Base-by-base conservation (phyloP, 148 eudicot species). In the Silene conica region DNA sequence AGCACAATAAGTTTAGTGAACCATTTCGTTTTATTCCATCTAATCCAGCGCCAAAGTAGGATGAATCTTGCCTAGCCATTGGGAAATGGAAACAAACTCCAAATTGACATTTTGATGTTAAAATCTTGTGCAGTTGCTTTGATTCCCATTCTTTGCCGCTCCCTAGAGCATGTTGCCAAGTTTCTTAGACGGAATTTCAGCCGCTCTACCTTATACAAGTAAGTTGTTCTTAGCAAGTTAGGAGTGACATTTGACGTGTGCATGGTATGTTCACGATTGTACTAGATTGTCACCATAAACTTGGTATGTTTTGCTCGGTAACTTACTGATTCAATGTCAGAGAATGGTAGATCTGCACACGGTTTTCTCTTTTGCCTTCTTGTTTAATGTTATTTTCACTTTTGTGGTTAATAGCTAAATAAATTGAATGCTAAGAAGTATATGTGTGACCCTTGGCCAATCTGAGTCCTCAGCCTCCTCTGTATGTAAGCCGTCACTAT, bases 101-200 rank as follows among this genome's bases (percentile, higher is more conserved):
- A 12, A 50, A 57, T 55, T 75, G 59, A 73, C 23, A 25, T 21
- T 22, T 13, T 69, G 56, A 56, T 60, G 41, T 69, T 71, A 50
- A 79, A 58, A 70, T 50, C 61, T 70, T 38, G 55, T 77, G 69
- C 96, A 96, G 99, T 96, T 90, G 97, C 99, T 76, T 78, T 92
- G 62, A 84, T 96, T 72, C 91, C 99, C 21, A 74, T 96, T n/a
- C 73, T 92, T 59, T 92, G 99, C 78, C 92, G 94, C 48, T 79
- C 89, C 28, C 81, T 96, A 60, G 97, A 96, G 85, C 89, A 85
- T 80, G 89, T 89, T 74, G 97, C 97, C 57, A 96, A 89, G 85
- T 92, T 92, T 71, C 90, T 92, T 54, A 89, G 97, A 82, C 92
- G 89, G 41, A 96, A 96, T 73, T 96, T 92, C 83, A 83, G 84